Conservation (phyloP, 2,329 filamentous ascomycete genomes). For the Beauveria sp. region DNA sequence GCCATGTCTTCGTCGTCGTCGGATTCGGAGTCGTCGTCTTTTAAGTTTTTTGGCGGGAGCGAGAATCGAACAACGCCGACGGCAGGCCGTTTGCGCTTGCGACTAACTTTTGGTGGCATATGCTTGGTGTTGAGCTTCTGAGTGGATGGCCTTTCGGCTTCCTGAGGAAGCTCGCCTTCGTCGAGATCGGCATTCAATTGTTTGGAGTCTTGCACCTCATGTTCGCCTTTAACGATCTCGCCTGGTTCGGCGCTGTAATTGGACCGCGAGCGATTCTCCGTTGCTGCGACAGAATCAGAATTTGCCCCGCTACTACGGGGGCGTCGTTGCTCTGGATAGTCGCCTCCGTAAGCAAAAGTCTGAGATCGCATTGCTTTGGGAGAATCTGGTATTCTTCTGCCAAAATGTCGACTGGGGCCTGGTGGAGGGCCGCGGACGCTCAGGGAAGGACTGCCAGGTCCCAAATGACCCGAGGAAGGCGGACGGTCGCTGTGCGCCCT, state of each 20-base stretch:
- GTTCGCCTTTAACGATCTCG: slow-evolving; percentile 36
- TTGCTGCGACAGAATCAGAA: slow-evolving; percentile 27
- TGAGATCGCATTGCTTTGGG: slow-evolving; percentile 44
- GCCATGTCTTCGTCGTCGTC: slow-evolving; percentile 54
- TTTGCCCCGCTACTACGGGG: slow-evolving; percentile 48
- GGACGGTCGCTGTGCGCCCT: slow-evolving; percentile 17
- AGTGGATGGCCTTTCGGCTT: slow-evolving; percentile 7
- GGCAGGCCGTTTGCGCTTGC: slow-evolving; percentile 21
- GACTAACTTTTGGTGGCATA: slow-evolving; percentile 12
- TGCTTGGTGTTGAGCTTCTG: background rate
- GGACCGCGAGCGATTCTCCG: slow-evolving; percentile 30
- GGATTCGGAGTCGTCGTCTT: slow-evolving; percentile 35
- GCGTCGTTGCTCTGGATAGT: slow-evolving; percentile 34
- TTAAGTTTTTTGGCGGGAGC: slow-evolving; percentile 30
- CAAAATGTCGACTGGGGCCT: slow-evolving; percentile 4
- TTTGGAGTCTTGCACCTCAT: slow-evolving; percentile 22
- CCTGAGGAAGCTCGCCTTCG: slow-evolving; percentile 13
- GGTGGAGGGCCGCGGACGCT: background rate
- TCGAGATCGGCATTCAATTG: background rate
- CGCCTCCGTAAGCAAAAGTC: slow-evolving; percentile 37
- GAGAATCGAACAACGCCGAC: slow-evolving; percentile 31
- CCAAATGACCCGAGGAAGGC: slow-evolving; percentile 11
- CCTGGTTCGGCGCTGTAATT: slow-evolving; percentile 40
- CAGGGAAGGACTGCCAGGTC: slow-evolving; percentile 40
- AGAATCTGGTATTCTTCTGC: slow-evolving; percentile 45